Evolutionary conservation across 208 protist genomes (phyloP).

Genomic region (Acanthamoeba castellanii): DNA sequence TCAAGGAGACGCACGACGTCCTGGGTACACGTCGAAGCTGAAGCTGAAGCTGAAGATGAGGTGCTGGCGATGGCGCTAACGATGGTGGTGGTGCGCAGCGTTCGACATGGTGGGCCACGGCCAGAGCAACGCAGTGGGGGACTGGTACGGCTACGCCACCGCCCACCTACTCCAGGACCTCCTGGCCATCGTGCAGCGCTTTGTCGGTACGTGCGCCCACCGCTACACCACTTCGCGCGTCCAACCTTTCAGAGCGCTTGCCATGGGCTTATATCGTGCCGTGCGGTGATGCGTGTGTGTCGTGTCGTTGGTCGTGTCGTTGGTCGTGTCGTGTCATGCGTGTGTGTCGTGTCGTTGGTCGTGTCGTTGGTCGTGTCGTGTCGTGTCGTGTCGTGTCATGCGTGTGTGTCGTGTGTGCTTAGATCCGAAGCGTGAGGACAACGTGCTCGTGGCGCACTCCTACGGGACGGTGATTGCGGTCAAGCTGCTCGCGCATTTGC

Average conservation of each 20-base stretch:
- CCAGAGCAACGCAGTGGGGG: not conserved
- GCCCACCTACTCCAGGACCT: not conserved
- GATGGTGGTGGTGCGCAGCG: not conserved
- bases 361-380: no score
- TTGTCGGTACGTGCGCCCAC: not conserved
- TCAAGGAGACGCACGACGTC: constrained; percentile 11
- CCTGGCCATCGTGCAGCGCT: not conserved
- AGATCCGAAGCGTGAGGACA: constrained; percentile 1
- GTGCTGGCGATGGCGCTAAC: no score
- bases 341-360: no score
- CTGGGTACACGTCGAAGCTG: not conserved
- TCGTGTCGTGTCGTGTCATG: no score
- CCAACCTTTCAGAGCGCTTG: not conserved
- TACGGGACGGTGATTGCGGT: constrained; percentile 1
- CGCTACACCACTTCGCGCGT: no score
- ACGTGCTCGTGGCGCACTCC: constrained; percentile 42
- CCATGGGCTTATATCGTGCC: not conserved
- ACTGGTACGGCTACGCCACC: constrained; percentile 16
- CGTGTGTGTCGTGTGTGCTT: not conserved
- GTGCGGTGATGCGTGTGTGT: no score
- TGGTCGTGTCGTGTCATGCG: no score
- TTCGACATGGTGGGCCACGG: constrained; percentile 40
- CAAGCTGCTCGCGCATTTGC: constrained; percentile 21
- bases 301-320: no score
- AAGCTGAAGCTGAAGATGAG: not conserved